phyloP scores from a whole-genome alignment of 2,329 filamentous ascomycete species.

The Penicillium sp. region DNA sequence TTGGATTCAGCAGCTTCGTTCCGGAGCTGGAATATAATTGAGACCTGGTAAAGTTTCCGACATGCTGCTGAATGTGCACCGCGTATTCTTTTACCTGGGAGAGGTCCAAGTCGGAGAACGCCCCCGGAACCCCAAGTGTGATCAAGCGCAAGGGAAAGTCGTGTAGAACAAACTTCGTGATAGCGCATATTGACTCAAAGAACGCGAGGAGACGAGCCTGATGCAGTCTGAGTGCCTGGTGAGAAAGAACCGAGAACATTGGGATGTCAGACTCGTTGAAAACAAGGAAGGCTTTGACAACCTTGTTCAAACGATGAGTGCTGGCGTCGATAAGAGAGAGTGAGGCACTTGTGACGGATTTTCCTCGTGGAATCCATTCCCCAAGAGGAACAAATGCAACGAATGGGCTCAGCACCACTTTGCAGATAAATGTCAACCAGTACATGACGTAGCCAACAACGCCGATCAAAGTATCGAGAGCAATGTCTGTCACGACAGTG shows the following conservation, averaged over 20 bases:
- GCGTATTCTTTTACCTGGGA: constrained; percentile 17
- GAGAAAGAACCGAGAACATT: constrained; percentile 73
- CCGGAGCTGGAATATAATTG: constrained; percentile 25
- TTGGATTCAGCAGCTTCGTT: constrained; percentile 30
- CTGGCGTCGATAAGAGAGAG: constrained; percentile 45
- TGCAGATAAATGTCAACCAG: constrained; percentile 35
- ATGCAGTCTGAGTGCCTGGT: constrained; percentile 64
- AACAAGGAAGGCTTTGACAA: constrained; percentile 40
- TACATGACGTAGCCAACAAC: constrained; percentile 56
- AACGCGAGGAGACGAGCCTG: constrained; percentile 53
- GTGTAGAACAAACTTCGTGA: constrained; percentile 44
- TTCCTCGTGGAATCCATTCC: constrained; percentile 37
- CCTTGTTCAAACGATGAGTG: constrained; percentile 39
- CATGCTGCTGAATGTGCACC: constrained; percentile 19
- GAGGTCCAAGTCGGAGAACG: constrained; percentile 20
- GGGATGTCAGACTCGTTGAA: constrained; percentile 63
- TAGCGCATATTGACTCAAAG: constrained; percentile 41
- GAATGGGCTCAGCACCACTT: constrained; percentile 35
- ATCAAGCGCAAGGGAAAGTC: constrained; percentile 38
- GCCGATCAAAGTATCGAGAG: constrained; percentile 74
- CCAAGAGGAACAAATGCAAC: constrained; percentile 33
- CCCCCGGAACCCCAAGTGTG: constrained; percentile 26
- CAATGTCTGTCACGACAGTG: constrained; percentile 71
- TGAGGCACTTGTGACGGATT: constrained; percentile 41
- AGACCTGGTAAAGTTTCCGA: constrained; percentile 23